Evolutionary conservation across 1,139 yeast genomes (phyloP).

Genomic region (Taiozyma sp.): DNA sequence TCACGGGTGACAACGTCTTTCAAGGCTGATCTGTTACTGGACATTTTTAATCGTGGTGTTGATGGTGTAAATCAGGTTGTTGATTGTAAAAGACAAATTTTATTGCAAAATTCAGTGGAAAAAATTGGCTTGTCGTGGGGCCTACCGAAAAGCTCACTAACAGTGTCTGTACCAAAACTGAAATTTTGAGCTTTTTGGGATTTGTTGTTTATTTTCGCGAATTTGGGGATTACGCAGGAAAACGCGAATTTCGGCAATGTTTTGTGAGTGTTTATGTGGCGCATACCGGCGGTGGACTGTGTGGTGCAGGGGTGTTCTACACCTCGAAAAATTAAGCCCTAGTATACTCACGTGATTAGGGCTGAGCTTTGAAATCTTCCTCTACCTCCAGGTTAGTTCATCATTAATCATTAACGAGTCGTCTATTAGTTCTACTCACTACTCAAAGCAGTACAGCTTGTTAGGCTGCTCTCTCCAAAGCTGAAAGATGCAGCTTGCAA

Average conservation of each 20-base stretch:
- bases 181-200: not conserved
- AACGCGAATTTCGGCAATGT: not conserved
- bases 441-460: conserved; percentile 28
- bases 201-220: not conserved
- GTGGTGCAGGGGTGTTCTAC: not conserved
- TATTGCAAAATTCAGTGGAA: not conserved
- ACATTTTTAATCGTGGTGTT: conserved; percentile 27
- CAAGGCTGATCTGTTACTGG: conserved; percentile 77
- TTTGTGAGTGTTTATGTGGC: not conserved
- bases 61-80: not conserved
- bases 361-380: not conserved
- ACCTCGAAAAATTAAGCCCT: not conserved
- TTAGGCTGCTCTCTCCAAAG: conserved; percentile 14
- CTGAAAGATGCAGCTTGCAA: conserved; percentile 2
- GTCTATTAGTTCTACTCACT: not conserved
- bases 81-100: not conserved
- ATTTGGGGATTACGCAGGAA: not conserved
- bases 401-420: not conserved
- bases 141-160: not conserved
- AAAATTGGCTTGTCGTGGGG: not conserved
- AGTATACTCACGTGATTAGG: not conserved
- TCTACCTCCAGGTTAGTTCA: not conserved
- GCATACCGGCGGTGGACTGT: not conserved
- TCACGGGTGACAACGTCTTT: conserved; percentile 99
- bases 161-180: not conserved